Conservation (phyloP, 208 protist species). For the Endotrypanum monterogeii region DNA sequence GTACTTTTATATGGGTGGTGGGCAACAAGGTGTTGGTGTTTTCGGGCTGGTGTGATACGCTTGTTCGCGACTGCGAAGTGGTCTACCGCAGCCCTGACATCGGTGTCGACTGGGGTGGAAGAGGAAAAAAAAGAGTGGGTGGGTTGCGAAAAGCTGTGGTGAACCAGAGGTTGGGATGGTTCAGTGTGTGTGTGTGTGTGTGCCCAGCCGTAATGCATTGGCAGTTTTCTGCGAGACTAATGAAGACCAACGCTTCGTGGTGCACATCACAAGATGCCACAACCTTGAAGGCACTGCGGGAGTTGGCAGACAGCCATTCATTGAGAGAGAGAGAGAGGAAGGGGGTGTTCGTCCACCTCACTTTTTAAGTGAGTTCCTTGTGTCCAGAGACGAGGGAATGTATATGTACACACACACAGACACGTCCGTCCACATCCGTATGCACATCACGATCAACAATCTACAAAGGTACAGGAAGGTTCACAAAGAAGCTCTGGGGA, state of each 20-base stretch:
- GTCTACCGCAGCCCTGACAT: not conserved
- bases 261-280: not conserved
- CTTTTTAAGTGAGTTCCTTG: not conserved
- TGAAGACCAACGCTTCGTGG: not conserved
- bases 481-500: not conserved
- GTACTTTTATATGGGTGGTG: too few species aligned
- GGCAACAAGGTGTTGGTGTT: not conserved
- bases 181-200: not conserved
- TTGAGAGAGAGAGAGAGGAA: not conserved
- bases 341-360: not conserved
- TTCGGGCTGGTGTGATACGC: not conserved
- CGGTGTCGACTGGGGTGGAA: not conserved
- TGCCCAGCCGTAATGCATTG: not conserved
- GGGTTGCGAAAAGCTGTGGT: not conserved
- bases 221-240: not conserved
- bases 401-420: not conserved
- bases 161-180: not conserved
- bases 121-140: not conserved
- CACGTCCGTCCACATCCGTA: too few species aligned
- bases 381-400: not conserved
- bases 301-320: not conserved
- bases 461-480: constrained; percentile 6
- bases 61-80: not conserved
- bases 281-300: not conserved
- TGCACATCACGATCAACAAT: not conserved